Conservation (phyloP, 768 basidiomycete genomes). For the Tephrocybe rancida region DNA sequence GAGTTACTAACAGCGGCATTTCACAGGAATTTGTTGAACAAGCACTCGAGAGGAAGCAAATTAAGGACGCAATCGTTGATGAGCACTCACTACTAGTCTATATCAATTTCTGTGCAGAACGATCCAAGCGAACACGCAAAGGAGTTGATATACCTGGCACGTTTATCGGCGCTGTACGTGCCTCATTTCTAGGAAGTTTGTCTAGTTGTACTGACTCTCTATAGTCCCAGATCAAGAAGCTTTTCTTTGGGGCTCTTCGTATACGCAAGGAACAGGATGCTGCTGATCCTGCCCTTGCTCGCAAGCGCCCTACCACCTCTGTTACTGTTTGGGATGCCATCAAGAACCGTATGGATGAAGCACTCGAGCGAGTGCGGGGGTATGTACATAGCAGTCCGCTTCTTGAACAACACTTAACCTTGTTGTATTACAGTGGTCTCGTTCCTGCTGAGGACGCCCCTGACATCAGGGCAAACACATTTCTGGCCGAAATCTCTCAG, state of each 20-base stretch:
- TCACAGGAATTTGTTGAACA: too few relatives aligned
- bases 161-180: constrained; percentile 29
- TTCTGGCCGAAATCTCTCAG: constrained; percentile 26
- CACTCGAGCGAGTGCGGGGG: too few relatives aligned
- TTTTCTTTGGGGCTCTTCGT: constrained; percentile 29
- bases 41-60: too few relatives aligned
- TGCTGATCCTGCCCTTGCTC: constrained; percentile 14
- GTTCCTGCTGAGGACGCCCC: constrained; percentile 23
- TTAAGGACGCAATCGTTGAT: too few relatives aligned
- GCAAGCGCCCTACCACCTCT: neutral
- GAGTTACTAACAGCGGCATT: too few relatives aligned
- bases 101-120: too few relatives aligned
- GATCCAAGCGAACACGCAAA: constrained; percentile 12
- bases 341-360: too few relatives aligned
- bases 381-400: too few relatives aligned
- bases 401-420: too few relatives aligned
- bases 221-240: constrained; percentile 33
- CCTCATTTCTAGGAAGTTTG: neutral
- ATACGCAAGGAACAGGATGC: constrained; percentile 33
- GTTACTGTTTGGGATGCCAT: too few relatives aligned
- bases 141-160: constrained; percentile 27
- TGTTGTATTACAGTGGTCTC: too few relatives aligned
- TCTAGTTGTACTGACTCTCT: neutral
- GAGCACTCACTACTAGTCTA: too few relatives aligned
- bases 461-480: constrained; percentile 33